phyloP scores from a whole-genome alignment of 1,284 basidiomycete species.

The Ceratobasidium sp. region DNA sequence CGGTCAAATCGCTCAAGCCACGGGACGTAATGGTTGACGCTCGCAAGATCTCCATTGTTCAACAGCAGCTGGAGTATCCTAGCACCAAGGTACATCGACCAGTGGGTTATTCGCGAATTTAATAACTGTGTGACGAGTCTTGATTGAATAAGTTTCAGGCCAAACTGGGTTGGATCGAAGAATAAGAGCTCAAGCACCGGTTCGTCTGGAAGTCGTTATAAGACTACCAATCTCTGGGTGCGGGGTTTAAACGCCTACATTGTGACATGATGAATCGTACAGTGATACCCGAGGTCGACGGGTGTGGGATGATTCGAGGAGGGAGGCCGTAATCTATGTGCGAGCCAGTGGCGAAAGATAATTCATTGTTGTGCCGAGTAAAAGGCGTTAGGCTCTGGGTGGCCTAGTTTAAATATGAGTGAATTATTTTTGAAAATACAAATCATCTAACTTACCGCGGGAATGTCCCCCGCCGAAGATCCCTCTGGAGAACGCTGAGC shows the following conservation, averaged over 20 bases:
- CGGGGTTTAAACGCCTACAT: neutral
- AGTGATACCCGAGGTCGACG: neutral
- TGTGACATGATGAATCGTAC: conserved; percentile 5
- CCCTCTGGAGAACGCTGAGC: too few species aligned
- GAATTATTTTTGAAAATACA: too few species aligned
- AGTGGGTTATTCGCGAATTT: neutral
- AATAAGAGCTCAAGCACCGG: neutral
- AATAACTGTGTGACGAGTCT: neutral
- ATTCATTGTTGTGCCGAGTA: too few species aligned
- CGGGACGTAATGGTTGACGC: neutral
- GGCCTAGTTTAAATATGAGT: neutral
- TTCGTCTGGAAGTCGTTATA: neutral
- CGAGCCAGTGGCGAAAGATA: too few species aligned
- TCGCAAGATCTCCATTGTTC: neutral
- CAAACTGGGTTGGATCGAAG: neutral
- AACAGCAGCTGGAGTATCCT: neutral
- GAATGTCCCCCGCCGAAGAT: too few species aligned
- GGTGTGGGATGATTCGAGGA: neutral
- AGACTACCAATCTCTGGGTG: neutral
- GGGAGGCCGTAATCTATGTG: conserved; percentile 11
- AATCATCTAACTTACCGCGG: too few species aligned
- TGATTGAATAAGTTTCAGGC: neutral
- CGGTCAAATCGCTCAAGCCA: conserved; percentile 3
- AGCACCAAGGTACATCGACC: conserved; percentile 24
- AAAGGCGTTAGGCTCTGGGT: neutral